A percentile compares a stretch with the other conserved stretches of the same genome.
Conservation (phyloP, 1,139 yeast species). For the Sugiyamaella japonica region DNA sequence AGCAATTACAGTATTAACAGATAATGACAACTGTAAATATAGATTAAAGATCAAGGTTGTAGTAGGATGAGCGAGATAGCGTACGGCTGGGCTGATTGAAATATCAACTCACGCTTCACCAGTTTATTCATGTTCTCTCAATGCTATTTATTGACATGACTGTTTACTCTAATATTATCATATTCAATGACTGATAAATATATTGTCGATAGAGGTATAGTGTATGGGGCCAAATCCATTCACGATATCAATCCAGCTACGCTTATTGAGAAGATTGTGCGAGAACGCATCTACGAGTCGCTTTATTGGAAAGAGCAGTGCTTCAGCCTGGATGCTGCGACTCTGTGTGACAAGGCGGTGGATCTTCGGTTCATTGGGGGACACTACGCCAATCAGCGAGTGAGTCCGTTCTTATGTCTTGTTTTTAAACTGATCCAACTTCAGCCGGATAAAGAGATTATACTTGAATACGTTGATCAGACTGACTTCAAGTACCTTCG, state of each 20-base stretch:
- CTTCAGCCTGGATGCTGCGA: conserved; percentile 56
- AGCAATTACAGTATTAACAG: too few species aligned
- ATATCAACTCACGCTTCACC: background rate
- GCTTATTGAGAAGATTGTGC: conserved; percentile 63
- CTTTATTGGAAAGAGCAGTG: conserved; percentile 67
- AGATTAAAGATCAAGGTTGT: too few species aligned
- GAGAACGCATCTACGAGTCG: conserved; percentile 68
- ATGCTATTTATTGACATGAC: too few species aligned
- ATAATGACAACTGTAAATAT: too few species aligned
- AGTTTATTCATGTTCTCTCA: background rate
- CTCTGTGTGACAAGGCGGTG: conserved; percentile 51
- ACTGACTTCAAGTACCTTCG: conserved; percentile 66
- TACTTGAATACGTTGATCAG: conserved; percentile 54
- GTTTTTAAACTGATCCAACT: conserved; percentile 62
- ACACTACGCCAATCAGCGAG: conserved; percentile 51
- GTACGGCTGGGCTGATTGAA: too few species aligned
- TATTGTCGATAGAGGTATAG: conserved; percentile 41
- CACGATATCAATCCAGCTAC: conserved; percentile 53
- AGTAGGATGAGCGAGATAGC: too few species aligned
- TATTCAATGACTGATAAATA: conserved; percentile 22
- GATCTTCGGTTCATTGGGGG: conserved; percentile 48
- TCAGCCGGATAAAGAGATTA: conserved; percentile 56
- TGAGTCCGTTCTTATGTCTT: conserved; percentile 66
- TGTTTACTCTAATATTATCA: too few species aligned
- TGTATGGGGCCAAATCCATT: conserved; percentile 36